Evolutionary conservation across 2,329 filamentous ascomycete genomes (phyloP).

Genomic region (Colletotrichum siamense): DNA sequence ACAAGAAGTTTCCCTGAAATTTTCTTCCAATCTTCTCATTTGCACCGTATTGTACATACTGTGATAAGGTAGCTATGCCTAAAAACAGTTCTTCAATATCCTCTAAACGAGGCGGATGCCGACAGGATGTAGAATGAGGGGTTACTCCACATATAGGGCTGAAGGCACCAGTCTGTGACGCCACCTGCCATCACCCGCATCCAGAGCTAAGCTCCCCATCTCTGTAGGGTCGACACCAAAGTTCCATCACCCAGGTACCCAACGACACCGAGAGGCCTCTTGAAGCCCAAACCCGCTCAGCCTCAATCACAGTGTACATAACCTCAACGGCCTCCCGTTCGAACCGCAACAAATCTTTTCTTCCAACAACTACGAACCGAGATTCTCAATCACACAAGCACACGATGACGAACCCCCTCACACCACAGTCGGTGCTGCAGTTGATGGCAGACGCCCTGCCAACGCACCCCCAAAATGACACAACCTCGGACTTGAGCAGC

Average conservation of each 20-base stretch:
- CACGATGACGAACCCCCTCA: conserved; percentile 40
- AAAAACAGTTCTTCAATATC: not conserved
- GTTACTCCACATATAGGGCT: conserved; percentile 26
- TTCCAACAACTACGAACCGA: not conserved
- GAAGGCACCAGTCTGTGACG: conserved; percentile 22
- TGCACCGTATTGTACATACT: not conserved
- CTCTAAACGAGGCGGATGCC: not conserved
- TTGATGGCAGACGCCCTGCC: conserved; percentile 67
- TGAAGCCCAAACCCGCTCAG: not conserved
- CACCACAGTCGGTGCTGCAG: conserved; percentile 52
- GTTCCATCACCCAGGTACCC: not conserved
- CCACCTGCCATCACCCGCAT: conserved; percentile 1
- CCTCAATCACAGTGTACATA: not conserved
- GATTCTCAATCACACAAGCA: not conserved
- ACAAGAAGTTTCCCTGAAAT: not conserved
- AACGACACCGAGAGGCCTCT: not conserved
- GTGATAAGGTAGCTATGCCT: not conserved
- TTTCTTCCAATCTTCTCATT: not conserved
- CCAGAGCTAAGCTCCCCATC: not conserved
- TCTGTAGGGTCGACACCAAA: not conserved
- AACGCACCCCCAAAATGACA: conserved; percentile 56
- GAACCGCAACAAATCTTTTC: not conserved
- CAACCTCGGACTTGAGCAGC: conserved; percentile 68
- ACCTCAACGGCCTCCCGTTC: not conserved
- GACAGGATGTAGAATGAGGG: not conserved